phyloP scores from a whole-genome alignment of 495 filamentous ascomycete species.

The Xylaria longipes region DNA sequence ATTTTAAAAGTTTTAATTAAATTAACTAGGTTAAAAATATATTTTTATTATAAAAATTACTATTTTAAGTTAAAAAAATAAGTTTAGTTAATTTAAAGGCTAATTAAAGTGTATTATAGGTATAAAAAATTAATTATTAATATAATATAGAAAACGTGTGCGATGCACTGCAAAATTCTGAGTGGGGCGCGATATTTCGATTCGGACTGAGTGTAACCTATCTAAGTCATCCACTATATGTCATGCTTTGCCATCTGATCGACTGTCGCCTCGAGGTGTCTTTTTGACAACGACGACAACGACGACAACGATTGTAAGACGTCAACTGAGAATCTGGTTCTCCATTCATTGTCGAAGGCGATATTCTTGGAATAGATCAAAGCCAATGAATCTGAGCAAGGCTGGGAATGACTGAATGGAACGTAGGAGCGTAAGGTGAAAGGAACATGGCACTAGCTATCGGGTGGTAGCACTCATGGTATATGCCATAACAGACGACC shows the following conservation, averaged over 20 bases:
- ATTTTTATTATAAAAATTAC: too few relatives aligned
- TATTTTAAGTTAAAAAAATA: too few relatives aligned
- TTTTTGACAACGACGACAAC: neutral
- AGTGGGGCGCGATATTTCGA: too few relatives aligned
- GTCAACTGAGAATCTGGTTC: neutral
- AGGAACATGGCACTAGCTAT: neutral
- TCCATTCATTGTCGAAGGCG: neutral
- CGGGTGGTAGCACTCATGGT: neutral
- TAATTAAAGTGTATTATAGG: too few relatives aligned
- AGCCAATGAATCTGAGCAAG: neutral
- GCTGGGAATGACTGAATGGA: neutral
- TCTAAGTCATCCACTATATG: neutral
- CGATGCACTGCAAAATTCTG: too few relatives aligned
- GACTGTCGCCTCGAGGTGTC: neutral
- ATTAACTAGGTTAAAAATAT: too few relatives aligned
- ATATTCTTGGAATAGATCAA: neutral
- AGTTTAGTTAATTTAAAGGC: too few relatives aligned
- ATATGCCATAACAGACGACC: neutral
- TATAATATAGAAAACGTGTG: too few relatives aligned
- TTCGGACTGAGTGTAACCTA: too few relatives aligned
- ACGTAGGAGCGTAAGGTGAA: neutral
- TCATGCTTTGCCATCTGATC: neutral
- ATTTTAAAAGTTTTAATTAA: too few relatives aligned
- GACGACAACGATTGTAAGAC: neutral
- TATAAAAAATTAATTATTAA: too few relatives aligned